Base-by-base conservation (phyloP, 2,329 filamentous ascomycete genomes). In the Calonectria naviculata region DNA sequence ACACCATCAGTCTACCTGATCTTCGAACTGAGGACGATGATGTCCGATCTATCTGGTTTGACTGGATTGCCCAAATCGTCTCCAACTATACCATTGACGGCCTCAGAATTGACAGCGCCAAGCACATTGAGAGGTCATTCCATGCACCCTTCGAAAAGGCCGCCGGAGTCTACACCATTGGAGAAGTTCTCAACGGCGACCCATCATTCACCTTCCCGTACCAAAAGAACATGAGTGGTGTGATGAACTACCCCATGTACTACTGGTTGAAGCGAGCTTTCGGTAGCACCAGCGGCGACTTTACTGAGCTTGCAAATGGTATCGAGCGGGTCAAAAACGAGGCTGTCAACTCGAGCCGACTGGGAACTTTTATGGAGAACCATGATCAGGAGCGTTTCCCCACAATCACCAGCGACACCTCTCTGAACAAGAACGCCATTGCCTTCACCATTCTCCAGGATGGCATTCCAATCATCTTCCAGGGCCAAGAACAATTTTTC, bases 51-150 rank as follows among this genome's bases (percentile, higher is more conserved):
- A 82, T 89, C 3, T 89, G 89, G 78, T 83, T 89, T 65, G 80
- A 83, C n/a, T 94, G 92, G 92, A 85, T 93, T 74, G 80, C 78
- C 21, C 83, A 83, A 47, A 83, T 93, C 0, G 87, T 93, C 2
- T 79, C 84, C 3, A 89, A 90, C 72, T 93, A 92, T 77, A 85
- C 84, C 21, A 90, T 93, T 83, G 90, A 91, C 77, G 89, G 90
- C 3, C 82, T 91, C 13, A 88, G 90, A 38, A 88, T 92, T 74
- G 90, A 92, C 73, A 91, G 89, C 0, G 89, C 89, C 72, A 91
- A 90, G 80, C 89, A 92, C 78, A 89, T 92, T 17, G 85, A 90
- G 72, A 87, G 87, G 71, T 84, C 84, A 13, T 93, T 91, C 80
- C 91, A 90, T 84, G 82, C 88, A 0, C 80, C 77, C 0, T 93